Percentiles rank a stretch among this genome's conserved stretches.
Evolutionary conservation across 768 basidiomycete genomes (phyloP).

Genomic region (Lactarius pseudohatsudake): DNA sequence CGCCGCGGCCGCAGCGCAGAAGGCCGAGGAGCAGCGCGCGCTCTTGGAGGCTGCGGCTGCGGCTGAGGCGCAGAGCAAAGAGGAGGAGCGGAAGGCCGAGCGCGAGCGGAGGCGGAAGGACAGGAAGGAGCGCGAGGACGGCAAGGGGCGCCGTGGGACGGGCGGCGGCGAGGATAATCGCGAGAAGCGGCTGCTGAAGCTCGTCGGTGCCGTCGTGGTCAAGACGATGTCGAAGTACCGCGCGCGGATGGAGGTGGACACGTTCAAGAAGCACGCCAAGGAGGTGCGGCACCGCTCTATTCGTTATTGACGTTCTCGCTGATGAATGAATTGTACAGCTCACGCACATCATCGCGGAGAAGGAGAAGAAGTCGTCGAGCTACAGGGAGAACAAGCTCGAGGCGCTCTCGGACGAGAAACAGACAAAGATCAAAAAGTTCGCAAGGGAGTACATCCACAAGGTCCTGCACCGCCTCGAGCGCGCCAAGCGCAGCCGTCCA

Average conservation of each 20-base stretch:
- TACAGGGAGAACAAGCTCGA: conserved; percentile 66
- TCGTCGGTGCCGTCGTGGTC: conserved; percentile 89
- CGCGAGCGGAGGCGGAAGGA: conserved; percentile 30
- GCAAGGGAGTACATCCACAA: conserved; percentile 89
- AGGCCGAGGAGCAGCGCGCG: conserved; percentile 30
- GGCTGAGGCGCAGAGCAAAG: conserved; percentile 28
- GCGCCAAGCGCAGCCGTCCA: conserved; percentile 36
- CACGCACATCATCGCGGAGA: conserved; percentile 83
- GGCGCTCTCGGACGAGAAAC: conserved; percentile 81
- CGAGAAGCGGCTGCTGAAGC: conserved; percentile 80
- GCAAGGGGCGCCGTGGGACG: too few relatives aligned
- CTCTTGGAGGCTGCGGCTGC: conserved; percentile 29
- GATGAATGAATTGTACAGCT: conserved; percentile 57
- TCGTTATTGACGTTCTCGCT: too few relatives aligned
- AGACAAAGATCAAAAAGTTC: conserved; percentile 87
- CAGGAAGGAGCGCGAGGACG: conserved; percentile 35
- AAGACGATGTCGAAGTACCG: conserved; percentile 90
- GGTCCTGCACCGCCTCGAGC: conserved; percentile 66
- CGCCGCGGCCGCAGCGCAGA: conserved; percentile 37
- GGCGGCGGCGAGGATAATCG: conserved; percentile 49
- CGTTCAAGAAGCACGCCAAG: conserved; percentile 94
- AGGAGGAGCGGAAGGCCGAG: conserved; percentile 32
- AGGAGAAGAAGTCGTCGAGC: conserved; percentile 88
- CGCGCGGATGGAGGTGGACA: conserved; percentile 68
- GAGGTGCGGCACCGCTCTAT: conserved; percentile 65